These are phyloP conservation scores for Claviceps africana DNA, from an alignment of 2,329 filamentous ascomycete species.

Conservation along the genomic window DNA sequence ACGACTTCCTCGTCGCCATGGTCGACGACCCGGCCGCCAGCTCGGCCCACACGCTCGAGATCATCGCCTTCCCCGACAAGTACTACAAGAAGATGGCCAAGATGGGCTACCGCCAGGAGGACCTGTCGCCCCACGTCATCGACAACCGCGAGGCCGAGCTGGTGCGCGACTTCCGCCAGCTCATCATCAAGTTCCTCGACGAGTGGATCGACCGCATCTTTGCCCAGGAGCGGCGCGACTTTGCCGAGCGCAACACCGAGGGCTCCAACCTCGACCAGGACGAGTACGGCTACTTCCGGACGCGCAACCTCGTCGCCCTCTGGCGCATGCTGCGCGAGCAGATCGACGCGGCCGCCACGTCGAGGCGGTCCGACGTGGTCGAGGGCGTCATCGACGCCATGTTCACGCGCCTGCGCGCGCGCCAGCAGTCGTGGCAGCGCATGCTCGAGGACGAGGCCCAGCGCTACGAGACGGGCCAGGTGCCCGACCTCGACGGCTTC, in stretches of 20 bases:
- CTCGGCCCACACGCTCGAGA: conserved; percentile 75
- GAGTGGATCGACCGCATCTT: conserved; percentile 97
- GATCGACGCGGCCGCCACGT: conserved; percentile 69
- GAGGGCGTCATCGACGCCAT: conserved; percentile 95
- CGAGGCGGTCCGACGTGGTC: conserved; percentile 74
- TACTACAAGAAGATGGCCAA: conserved; percentile 95
- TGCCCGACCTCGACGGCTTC: conserved; percentile 47
- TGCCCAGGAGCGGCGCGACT: conserved; percentile 64
- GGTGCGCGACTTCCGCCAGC: conserved; percentile 81
- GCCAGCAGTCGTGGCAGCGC: conserved; percentile 75
- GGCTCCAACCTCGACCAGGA: conserved; percentile 68
- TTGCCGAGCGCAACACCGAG: conserved; percentile 61
- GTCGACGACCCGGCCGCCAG: conserved; percentile 76
- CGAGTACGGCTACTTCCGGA: conserved; percentile 81
- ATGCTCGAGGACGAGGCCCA: conserved; percentile 76
- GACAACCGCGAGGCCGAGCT: conserved; percentile 84
- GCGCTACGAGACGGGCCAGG: conserved; percentile 49
- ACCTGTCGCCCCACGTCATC: conserved; percentile 74
- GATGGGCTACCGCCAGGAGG: conserved; percentile 62
- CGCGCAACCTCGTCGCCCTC: conserved; percentile 81
- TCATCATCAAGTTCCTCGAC: conserved; percentile 90
- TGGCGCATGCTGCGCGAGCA: conserved; percentile 98
- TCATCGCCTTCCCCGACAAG: conserved; percentile 88
- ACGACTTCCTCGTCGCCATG: conserved; percentile 73
- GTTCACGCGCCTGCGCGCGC: conserved; percentile 70